Conservation (phyloP, 495 filamentous ascomycete species). For the Chaetomidium leptoderma region DNA sequence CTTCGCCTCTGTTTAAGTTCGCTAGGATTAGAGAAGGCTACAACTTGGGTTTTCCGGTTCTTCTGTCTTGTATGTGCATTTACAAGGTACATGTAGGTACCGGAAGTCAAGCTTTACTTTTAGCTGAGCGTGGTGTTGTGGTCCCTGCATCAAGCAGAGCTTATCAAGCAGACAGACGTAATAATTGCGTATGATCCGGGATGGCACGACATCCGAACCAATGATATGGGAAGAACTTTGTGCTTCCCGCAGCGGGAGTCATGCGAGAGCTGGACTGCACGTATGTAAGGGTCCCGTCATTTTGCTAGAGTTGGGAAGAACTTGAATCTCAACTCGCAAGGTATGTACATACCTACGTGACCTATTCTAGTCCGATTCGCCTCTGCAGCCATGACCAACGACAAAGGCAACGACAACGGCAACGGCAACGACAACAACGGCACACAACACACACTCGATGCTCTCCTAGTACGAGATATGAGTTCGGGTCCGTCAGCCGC, state of each 20-base stretch:
- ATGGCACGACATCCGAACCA: neutral
- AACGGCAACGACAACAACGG: neutral
- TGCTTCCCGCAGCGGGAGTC: too few species aligned
- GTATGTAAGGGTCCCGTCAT: neutral
- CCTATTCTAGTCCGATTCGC: neutral
- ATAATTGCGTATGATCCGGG: neutral
- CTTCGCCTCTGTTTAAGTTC: neutral
- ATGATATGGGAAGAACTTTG: neutral
- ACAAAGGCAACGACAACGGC: neutral
- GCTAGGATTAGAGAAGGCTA: too few species aligned
- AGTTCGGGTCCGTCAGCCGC: neutral
- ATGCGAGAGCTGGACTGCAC: neutral
- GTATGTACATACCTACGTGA: neutral
- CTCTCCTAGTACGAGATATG: neutral
- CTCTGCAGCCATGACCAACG: neutral
- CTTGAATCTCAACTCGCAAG: neutral
- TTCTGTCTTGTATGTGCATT: too few species aligned
- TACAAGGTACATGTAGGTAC: too few species aligned
- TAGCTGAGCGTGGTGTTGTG: too few species aligned
- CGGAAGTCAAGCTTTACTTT: too few species aligned
- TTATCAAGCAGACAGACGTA: neutral
- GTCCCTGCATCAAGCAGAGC: slow-evolving; percentile 3
- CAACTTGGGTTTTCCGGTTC: too few species aligned
- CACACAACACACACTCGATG: neutral
- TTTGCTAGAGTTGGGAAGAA: neutral